Base-by-base conservation (phyloP, 805 yeast genomes). In the Danielia oregonensis region DNA sequence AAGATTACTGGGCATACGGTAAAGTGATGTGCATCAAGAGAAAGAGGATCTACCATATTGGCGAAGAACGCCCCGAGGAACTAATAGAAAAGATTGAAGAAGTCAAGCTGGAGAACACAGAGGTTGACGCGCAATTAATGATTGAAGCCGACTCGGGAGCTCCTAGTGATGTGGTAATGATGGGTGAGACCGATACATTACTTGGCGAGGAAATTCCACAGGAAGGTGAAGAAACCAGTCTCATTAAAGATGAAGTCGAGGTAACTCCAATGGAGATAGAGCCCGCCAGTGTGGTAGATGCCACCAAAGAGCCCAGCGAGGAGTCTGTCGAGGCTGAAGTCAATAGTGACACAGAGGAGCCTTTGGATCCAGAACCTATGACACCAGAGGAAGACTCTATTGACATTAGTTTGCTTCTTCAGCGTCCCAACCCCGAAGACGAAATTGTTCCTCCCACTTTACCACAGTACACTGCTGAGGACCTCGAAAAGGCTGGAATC, bases 1-100 rank as follows among this genome's bases (percentile, higher is more conserved):
- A 65, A 51, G 94, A 86, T 41, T 87, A 79, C 54, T 86, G 95
- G 94, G 65, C 51, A 1, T 76, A 72, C 46, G 96, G 96, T 0
- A 79, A 78, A 51, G 61, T 55, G 6, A 74, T 72, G 14, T 81
- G 95, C 50, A 63, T 86, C 10, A 76, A 71, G 39, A 58, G 74
- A 32, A 72, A 65, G 44, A 68, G 73, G 3, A 69, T 78, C 14
- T 12, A 16, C 5, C 26, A 34, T 15, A 15, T 29, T n/a, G 37
- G 26, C 10, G 35, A 26, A 17, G n/a, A n/a, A n/a, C n/a, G n/a
- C n/a, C n/a, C n/a, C n/a, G 15, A 16, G 11, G 22, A 17, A 15
- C 17, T 13, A 17, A 26, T 11, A 15, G 28, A 10, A 8, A 7
- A 5, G 11, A 17, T 13, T 5, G 30, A 17, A 12, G 13, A 15